Percentiles rank a stretch among this genome's conserved stretches.
These are phyloP conservation scores for Ophiocordyceps camponoti-rufipedis DNA, from an alignment of 2,329 filamentous ascomycete genomes.

Conservation along the genomic window DNA sequence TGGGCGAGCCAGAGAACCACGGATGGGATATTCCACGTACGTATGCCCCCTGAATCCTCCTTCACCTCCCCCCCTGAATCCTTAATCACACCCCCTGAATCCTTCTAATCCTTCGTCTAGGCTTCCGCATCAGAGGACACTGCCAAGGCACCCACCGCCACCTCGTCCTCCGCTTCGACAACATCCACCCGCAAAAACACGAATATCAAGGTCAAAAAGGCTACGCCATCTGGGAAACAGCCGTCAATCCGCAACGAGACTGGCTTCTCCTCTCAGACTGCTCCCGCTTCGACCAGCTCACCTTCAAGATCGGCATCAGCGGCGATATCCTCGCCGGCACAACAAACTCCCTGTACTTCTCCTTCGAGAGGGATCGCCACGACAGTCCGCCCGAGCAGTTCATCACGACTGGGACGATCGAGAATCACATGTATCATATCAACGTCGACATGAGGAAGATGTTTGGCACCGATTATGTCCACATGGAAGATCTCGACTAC, in stretches of 20 bases:
- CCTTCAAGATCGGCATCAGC: background rate
- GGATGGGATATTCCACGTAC: background rate
- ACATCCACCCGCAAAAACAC: background rate
- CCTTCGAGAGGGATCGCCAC: background rate
- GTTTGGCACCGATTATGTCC: background rate
- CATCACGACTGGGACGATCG: background rate
- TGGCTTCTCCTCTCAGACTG: background rate
- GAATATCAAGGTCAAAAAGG: background rate
- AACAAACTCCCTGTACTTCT: background rate
- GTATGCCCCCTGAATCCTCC: background rate
- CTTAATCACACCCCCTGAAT: no score
- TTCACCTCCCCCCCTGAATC: no score
- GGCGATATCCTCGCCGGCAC: background rate
- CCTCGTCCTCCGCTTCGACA: no score
- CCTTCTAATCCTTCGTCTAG: background rate
- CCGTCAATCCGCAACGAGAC: background rate
- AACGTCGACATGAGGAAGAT: background rate
- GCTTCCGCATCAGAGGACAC: background rate
- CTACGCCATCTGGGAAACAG: background rate
- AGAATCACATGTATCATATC: background rate
- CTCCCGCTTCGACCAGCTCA: background rate
- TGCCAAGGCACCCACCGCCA: no score
- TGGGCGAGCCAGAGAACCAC: background rate
- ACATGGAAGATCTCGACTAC: background rate
- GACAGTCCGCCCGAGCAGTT: background rate